phyloP scores from a whole-genome alignment of 225 moss, liverwort and hornwort species.

The Takakia lepidozioides region DNA sequence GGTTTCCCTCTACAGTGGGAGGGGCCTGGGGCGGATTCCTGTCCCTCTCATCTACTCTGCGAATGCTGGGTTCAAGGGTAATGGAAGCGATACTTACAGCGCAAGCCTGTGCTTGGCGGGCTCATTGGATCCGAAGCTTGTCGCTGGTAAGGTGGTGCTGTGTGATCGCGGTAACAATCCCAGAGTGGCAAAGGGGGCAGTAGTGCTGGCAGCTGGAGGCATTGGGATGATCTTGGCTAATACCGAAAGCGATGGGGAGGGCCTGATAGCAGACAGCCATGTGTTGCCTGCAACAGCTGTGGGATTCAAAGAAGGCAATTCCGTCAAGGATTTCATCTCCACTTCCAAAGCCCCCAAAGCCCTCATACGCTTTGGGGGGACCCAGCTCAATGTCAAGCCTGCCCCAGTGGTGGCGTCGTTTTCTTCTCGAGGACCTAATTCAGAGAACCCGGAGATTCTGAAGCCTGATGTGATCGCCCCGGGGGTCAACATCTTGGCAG shows the following conservation, averaged over 20 bases:
- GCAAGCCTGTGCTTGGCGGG: neutral
- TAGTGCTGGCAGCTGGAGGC: neutral
- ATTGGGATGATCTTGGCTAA: constrained; percentile 4
- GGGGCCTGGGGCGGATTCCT: neutral
- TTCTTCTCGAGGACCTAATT: constrained; percentile 20
- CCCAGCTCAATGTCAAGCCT: constrained; percentile 10
- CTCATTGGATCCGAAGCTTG: neutral
- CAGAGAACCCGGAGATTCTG: constrained; percentile 6
- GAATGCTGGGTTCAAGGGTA: neutral
- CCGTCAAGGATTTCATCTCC: constrained; percentile 9
- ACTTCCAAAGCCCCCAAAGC: neutral
- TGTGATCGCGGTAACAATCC: neutral
- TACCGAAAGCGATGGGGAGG: neutral
- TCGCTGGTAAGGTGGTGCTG: neutral
- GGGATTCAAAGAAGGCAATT: neutral
- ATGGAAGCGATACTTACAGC: neutral
- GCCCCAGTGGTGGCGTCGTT: constrained; percentile 23
- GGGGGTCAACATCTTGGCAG: constrained; percentile 25
- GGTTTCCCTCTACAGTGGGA: neutral
- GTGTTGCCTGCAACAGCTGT: neutral
- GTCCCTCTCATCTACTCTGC: neutral
- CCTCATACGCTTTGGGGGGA: constrained; percentile 2
- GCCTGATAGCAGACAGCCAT: neutral
- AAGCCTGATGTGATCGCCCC: constrained; percentile 22
- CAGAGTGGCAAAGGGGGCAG: neutral